These are phyloP conservation scores for Ophiocytium majus DNA, from an alignment of 352 stramenopile species.

Conservation along the genomic window DNA sequence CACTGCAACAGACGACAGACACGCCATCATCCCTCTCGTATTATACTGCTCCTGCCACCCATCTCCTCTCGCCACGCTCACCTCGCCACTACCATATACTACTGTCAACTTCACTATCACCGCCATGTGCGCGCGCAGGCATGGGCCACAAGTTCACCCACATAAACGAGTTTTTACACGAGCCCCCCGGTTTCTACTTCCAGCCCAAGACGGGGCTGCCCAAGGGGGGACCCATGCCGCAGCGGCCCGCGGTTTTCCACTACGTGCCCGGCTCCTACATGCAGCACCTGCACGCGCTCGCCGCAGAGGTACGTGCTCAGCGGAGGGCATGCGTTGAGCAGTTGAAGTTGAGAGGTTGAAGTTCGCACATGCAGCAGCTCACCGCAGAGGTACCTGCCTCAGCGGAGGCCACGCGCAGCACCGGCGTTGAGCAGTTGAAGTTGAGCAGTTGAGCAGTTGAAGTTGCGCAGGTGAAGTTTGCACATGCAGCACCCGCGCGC, in stretches of 20 bases:
- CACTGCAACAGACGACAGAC: too few species aligned
- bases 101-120: too few species aligned
- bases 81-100: too few species aligned
- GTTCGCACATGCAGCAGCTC: neutral
- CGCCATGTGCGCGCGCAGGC: conserved; percentile 33
- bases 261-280: conserved; percentile 51
- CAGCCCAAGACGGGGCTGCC: conserved; percentile 11
- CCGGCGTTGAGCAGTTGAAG: too few species aligned
- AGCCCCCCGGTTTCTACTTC: conserved; percentile 50
- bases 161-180: conserved; percentile 42
- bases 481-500: too few species aligned
- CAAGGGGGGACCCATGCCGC: conserved; percentile 8
- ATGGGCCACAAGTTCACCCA: conserved; percentile 39
- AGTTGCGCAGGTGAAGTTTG: too few species aligned
- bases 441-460: too few species aligned
- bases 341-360: neutral
- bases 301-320: neutral
- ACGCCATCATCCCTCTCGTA: too few species aligned
- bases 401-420: too few species aligned
- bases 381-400: too few species aligned
- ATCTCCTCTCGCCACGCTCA: too few species aligned
- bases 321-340: neutral
- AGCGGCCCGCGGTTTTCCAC: conserved; percentile 38
- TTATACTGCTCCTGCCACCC: too few species aligned
- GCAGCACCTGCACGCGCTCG: conserved; percentile 41